Evolutionary conservation across 1,284 basidiomycete genomes (phyloP).

Genomic region (Heterobasidion irregulare): DNA sequence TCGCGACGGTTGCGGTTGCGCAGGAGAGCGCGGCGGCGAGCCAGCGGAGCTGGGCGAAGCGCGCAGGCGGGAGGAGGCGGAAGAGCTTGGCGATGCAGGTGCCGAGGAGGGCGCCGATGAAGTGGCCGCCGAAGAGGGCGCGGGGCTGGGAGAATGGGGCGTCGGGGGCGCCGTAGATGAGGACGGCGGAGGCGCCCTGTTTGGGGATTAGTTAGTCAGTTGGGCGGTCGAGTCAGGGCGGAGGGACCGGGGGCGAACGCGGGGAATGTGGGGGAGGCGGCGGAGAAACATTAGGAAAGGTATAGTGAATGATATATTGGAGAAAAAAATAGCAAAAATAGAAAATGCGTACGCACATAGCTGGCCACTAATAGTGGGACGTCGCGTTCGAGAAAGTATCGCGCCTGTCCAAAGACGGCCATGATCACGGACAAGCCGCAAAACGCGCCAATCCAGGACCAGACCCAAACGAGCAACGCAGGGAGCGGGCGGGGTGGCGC

Average conservation of each 20-base stretch:
- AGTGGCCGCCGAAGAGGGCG: conserved; percentile 48
- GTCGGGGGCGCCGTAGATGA: conserved; percentile 52
- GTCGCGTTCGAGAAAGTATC: conserved; percentile 37
- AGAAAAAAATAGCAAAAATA: neutral
- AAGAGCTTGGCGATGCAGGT: conserved; percentile 52
- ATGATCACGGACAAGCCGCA: conserved; percentile 48
- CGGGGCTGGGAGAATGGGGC: conserved; percentile 55
- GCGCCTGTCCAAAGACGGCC: conserved; percentile 39
- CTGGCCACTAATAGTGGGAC: conserved; percentile 44
- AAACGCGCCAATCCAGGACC: conserved; percentile 45
- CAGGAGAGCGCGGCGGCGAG: conserved; percentile 47
- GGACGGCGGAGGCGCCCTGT: conserved; percentile 52
- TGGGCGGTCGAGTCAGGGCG: neutral
- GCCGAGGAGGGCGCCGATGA: conserved; percentile 43
- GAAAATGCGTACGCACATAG: conserved; percentile 26
- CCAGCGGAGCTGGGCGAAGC: conserved; percentile 40
- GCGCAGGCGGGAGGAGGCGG: conserved; percentile 26
- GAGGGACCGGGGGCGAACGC: neutral
- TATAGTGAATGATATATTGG: neutral
- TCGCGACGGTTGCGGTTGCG: conserved; percentile 39
- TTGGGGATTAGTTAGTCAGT: neutral
- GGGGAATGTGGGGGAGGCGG: too few species aligned
- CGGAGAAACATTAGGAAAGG: neutral
- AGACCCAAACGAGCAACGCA: conserved; percentile 27
- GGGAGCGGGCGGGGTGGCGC: conserved; percentile 20